Evolutionary conservation across 495 filamentous ascomycete genomes (phyloP).

Genomic region (Xylaria palmicola): DNA sequence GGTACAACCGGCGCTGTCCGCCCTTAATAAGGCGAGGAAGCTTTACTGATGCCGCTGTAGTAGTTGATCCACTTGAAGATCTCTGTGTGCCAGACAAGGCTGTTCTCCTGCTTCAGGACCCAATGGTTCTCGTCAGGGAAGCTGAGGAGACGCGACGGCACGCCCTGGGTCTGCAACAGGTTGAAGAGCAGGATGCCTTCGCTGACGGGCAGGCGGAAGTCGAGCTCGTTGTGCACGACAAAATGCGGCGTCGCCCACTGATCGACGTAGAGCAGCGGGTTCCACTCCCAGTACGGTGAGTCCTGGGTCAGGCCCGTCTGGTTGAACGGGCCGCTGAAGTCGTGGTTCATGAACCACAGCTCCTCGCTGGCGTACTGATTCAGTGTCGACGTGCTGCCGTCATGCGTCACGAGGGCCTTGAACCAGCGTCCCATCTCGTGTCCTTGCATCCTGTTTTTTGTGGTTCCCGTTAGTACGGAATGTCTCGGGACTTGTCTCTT

Average conservation of each 20-base stretch:
- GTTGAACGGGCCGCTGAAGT: constrained; percentile 43
- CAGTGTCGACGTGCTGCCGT: constrained; percentile 66
- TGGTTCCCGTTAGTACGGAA: not conserved
- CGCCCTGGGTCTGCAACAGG: constrained; percentile 62
- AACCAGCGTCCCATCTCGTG: constrained; percentile 59
- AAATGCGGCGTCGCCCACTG: constrained; percentile 69
- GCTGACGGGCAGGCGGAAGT: constrained; percentile 67
- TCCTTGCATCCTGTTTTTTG: constrained; percentile 51
- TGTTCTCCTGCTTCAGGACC: constrained; percentile 75
- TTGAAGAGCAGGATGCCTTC: constrained; percentile 76
- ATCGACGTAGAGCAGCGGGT: constrained; percentile 59
- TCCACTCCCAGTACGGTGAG: constrained; percentile 67
- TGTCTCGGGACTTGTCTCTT: not conserved
- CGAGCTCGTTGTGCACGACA: constrained; percentile 72
- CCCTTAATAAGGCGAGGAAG: constrained; percentile 29
- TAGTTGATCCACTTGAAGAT: constrained; percentile 77
- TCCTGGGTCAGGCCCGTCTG: constrained; percentile 57
- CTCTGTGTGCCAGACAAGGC: constrained; percentile 68
- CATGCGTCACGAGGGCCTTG: constrained; percentile 75
- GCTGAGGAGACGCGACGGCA: constrained; percentile 59
- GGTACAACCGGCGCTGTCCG: not conserved
- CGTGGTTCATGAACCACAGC: constrained; percentile 60
- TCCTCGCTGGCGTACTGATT: constrained; percentile 66
- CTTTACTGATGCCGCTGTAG: constrained; percentile 50
- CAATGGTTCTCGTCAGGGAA: constrained; percentile 64